Evolutionary conservation across 768 basidiomycete species (phyloP), one percentile per base, ranked within the genome.

Genomic region (Cystobasidiopsis lactophilus): DNA sequence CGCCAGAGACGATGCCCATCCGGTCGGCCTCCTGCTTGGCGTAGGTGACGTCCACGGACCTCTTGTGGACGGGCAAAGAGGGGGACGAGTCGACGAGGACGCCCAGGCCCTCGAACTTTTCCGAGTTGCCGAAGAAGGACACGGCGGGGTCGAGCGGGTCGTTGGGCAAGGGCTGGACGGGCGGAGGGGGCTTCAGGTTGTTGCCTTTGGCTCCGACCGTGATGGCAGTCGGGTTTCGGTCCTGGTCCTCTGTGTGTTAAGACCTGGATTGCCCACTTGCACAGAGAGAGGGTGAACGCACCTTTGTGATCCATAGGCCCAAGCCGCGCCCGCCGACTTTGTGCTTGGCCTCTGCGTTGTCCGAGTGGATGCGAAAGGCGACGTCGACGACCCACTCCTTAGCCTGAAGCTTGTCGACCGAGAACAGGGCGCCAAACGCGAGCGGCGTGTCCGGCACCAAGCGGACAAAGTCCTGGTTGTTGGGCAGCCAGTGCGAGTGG

Each of bases 361-460:
- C 53, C 0, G 60, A 60, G n/a, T 63, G 62, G 0, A 60, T 50
- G 3, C 62, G 55, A 41, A 63, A 59, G 5, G 62, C 62, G 38
- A 63, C 19, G 29, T 63, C 62, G 31, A 52, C 60, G 40, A 63
- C 52, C 60, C 60, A 63, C 40, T 61, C 62, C 5, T 55, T 51
- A 21, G 54, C 27, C 3, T 52, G 35, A 27, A 63, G 38, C 4
- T 52, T 51, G 0, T 53, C 11, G 5, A 40, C 27, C 0, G 56
- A 43, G 54, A 61, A 63, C 43, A 61, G 27, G 13, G 58, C 57
- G 31, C 62, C 62, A 37, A 61, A 57, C 2, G 60, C 57, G 26
- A 63, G 54, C 2, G 62, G 62, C 14, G 53, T 54, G 19, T 58
- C 52, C 40, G 62, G 62, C 2, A 58, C 54, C 3, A 63, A 54